A percentile compares a stretch with the other conserved stretches of the same genome.
Conservation (phyloP, 2,329 filamentous ascomycete species). For the Fusarium setosum region DNA sequence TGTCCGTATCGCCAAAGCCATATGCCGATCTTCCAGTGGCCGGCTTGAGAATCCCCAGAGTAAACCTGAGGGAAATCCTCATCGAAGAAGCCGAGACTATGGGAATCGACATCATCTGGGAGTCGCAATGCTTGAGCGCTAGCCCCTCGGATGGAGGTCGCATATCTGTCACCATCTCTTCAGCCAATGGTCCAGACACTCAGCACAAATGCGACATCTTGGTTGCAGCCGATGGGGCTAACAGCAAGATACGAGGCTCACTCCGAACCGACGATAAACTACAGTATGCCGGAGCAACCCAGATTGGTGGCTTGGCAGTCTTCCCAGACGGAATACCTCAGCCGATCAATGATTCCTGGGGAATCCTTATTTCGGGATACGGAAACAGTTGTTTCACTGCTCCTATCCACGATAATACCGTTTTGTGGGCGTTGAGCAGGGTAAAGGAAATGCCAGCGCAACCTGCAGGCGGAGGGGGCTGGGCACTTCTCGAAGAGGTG, state of each 20-base stretch:
- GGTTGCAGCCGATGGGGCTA: background rate
- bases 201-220: background rate
- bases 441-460: background rate
- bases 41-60: background rate
- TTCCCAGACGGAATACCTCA: background rate
- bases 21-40: background rate
- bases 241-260: background rate
- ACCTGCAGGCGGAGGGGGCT: background rate
- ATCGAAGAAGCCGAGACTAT: background rate
- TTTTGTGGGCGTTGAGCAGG: background rate
- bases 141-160: background rate
- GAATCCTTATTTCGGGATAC: background rate
- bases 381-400: background rate
- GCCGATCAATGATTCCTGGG: background rate
- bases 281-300: background rate
- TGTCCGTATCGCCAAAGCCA: background rate
- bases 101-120: background rate
- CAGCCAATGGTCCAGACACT: background rate
- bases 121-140: background rate
- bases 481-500: background rate
- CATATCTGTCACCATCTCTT: background rate
- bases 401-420: background rate
- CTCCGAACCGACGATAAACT: background rate
- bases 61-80: background rate
- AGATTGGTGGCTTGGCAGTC: background rate